Evolutionary conservation across 768 basidiomycete genomes (phyloP).

Genomic region (Termitomyces sp.): DNA sequence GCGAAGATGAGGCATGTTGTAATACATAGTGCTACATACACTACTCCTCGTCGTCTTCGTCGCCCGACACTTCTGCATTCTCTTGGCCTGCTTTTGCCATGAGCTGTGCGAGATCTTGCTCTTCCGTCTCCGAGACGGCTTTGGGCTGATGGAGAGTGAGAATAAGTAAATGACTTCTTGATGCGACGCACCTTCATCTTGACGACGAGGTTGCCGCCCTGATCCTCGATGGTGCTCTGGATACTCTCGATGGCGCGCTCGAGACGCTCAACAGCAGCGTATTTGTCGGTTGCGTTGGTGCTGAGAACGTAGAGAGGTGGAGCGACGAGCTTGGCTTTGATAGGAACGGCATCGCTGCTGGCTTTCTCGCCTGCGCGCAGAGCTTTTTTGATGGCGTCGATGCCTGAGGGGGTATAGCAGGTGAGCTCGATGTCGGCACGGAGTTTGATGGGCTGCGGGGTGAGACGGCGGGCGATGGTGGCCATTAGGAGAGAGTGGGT

Average conservation of each 20-base stretch:
- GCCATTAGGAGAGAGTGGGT: conserved; percentile 63
- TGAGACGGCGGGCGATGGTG: conserved; percentile 92
- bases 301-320: conserved; percentile 95
- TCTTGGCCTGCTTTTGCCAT: conserved; percentile 94
- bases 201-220: conserved; percentile 83
- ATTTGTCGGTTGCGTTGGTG: conserved; percentile 97
- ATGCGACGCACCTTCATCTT: conserved; percentile 84
- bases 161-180: neutral
- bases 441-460: conserved; percentile 97
- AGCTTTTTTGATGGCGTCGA: conserved; percentile 94
- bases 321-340: conserved; percentile 95
- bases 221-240: conserved; percentile 75
- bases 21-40: neutral
- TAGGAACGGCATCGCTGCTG: conserved; percentile 87
- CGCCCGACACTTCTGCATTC: conserved; percentile 95
- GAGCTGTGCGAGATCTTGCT: conserved; percentile 93
- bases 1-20: neutral
- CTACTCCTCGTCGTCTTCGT: conserved; percentile 77
- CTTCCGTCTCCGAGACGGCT: conserved; percentile 96
- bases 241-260: conserved; percentile 94
- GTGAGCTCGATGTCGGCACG: conserved; percentile 97
- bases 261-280: conserved; percentile 86
- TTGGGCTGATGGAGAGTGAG: conserved; percentile 79
- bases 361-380: conserved; percentile 85
- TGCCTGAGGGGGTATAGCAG: conserved; percentile 93